Base-by-base conservation (phyloP, 1,284 basidiomycete genomes). In the Malassezia furfur region DNA sequence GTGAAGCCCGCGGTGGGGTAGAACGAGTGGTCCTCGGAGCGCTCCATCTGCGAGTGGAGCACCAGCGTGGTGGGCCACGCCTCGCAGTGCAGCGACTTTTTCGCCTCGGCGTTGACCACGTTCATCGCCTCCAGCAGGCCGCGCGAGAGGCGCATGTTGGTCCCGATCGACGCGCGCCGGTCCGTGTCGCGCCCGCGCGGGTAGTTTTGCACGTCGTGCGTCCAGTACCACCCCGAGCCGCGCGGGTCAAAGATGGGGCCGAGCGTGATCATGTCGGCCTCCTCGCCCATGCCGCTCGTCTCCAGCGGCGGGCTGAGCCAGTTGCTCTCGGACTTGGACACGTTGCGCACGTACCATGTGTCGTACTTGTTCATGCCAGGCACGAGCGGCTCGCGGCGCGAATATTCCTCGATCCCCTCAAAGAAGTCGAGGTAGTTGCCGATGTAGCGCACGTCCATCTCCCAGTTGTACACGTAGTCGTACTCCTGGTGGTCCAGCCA, bases 301-400 rank as follows among this genome's bases (percentile, higher is more conserved):
- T 70, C 37, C 17, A 39, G 62, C 15, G 46, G 44, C 51, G 68
- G 61, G 54, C 67, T 61, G 43, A 57, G 57, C 72, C 70, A 74
- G 56, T 70, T 73, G 21, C 61, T 32, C 52, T 74, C 72, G 15
- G 65, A 67, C 11, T 52, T 56, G 21, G 65, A 67, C 30, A 70
- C 72, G 61, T 72, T 72, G 48, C 36, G 61, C 22, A 74, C 65
- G 40, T 62, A 65, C 72, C 72, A 74, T 19, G 65, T 72, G 54
- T 73, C 70, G 64, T 74, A 74, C 66, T 74, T 74, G 66, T 67
- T 63, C 68, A 74, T 68, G 34, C 70, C 70, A 12, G 69, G 61
- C 50, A 64, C 54, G 34, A 71, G 65, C 32, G 72, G 60, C 65
- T 74, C 72, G 34, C 66, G 64, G 25, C 70, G 66, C 49, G 69